Evolutionary conservation across 129 eudicot species (phyloP), one percentile per base, ranked within the genome.

Genomic region (sunflower (Helianthus annuus)): DNA sequence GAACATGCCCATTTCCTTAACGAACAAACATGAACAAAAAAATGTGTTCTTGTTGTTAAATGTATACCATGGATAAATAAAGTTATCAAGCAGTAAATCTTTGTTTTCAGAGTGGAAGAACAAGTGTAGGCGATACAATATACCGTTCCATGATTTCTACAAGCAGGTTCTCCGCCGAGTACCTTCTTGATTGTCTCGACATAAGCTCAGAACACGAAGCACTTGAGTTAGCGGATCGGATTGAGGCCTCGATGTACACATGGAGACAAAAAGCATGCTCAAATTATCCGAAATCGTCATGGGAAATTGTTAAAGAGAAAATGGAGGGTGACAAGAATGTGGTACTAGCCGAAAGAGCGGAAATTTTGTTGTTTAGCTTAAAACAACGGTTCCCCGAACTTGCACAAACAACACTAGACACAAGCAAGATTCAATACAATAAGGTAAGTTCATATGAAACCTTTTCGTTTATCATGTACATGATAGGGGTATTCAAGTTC

Each of bases 341-440:
- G n/a, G 78, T 80, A 12, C 82, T 93, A 70, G 96, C 98, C 34
- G 89, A 87, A 74, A 82, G 87, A 68, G 96, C 92, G n/a, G 86
- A 87, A 57, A 78, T 78, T 11, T 75, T 93, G 79, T 70, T 93
- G 79, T 89, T 83, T 53, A 71, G 82, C 78, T 63, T 93, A 78
- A 93, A 90, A 84, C 96, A 84, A 59, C 83, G 90, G 68, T 87
- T 82, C 64, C 98, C 97, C 3, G 96, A 81, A 77, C 97, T 93
- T 48, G 85, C 98, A 57, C 98, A 93, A 66, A 93, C 98, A 39
- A 85, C 92, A n/a, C 64, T 93, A 76, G 98, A 93, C 72, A 87
- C 89, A 0, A 83, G 91, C 96, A 93, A 93, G 80, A 93, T 93
- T 66, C 97, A 93, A 55, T 83, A 83, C 79, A 93, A 89, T 66